Conservation (phyloP, 768 basidiomycete species). For the Melanogaster broomeanus region DNA sequence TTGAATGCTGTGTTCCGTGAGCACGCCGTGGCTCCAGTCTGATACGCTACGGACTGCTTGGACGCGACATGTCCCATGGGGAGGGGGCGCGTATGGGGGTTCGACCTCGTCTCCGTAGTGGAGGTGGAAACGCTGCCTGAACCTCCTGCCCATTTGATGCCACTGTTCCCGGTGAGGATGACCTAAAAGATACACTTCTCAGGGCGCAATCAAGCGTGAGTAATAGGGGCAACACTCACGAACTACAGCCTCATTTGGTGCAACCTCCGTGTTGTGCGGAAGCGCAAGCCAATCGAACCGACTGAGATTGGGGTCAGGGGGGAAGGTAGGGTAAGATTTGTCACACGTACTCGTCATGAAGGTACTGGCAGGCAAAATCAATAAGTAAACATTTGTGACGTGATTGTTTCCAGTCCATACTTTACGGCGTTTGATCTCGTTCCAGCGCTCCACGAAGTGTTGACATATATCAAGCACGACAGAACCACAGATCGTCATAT, state of each 20-base stretch:
- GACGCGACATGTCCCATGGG: constrained; percentile 60
- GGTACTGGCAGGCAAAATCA: constrained; percentile 28
- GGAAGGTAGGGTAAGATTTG: not conserved
- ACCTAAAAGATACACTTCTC: constrained; percentile 24
- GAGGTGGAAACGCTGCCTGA: constrained; percentile 67
- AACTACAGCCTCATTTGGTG: constrained; percentile 68
- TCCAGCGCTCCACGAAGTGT: constrained; percentile 93
- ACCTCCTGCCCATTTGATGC: constrained; percentile 55
- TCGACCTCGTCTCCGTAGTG: constrained; percentile 41
- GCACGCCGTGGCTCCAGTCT: constrained; percentile 94
- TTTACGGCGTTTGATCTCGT: constrained; percentile 85
- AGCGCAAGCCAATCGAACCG: constrained; percentile 72
- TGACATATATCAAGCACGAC: constrained; percentile 89
- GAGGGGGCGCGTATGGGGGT: constrained; percentile 41
- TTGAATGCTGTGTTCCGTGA: constrained; percentile 90
- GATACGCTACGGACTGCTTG: constrained; percentile 85
- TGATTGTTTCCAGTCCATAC: constrained; percentile 32
- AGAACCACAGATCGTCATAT: constrained; percentile 81
- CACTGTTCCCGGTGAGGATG: constrained; percentile 74
- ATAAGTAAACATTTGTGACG: constrained; percentile 2
- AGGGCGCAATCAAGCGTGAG: not conserved
- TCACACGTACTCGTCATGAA: constrained; percentile 45
- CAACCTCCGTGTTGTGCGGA: constrained; percentile 64
- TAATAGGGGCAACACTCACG: constrained; percentile 38
- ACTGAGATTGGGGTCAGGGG: constrained; percentile 30